These are phyloP conservation scores for Raphidocelis subcapitata DNA, from an alignment of 139 green algal species.

Conservation along the genomic window DNA sequence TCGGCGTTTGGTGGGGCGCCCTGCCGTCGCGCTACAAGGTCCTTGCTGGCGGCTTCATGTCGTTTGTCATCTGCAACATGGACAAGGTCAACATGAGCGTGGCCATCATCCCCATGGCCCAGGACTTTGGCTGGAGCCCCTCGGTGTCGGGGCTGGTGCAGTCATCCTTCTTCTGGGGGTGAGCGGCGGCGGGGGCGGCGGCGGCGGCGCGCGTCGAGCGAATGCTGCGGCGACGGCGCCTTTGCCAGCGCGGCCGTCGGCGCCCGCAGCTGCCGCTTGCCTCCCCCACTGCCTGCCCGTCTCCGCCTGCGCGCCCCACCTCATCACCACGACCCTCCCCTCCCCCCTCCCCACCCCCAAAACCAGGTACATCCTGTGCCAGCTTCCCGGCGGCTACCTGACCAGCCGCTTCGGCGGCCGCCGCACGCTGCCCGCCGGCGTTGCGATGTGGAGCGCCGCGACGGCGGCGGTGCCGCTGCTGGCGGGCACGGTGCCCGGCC, in stretches of 20 bases:
- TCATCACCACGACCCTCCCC: too few relatives aligned
- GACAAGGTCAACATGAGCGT: constrained; percentile 96
- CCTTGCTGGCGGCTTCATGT: constrained; percentile 60
- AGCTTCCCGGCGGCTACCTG: constrained; percentile 91
- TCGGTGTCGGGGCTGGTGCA: constrained; percentile 88
- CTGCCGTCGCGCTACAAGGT: constrained; percentile 74
- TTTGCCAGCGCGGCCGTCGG: too few relatives aligned
- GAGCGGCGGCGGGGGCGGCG: too few relatives aligned
- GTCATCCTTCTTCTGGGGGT: constrained; percentile 91
- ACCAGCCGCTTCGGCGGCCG: constrained; percentile 67
- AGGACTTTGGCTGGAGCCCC: constrained; percentile 89
- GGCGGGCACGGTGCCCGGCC: constrained; percentile 58
- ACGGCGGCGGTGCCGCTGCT: constrained; percentile 75
- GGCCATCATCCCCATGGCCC: constrained; percentile 96
- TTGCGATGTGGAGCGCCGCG: constrained; percentile 80
- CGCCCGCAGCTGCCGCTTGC: too few relatives aligned
- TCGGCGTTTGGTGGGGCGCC: constrained; percentile 44
- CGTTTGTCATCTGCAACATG: constrained; percentile 98
- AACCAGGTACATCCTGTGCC: constrained; percentile 71
- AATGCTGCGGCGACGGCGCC: too few relatives aligned
- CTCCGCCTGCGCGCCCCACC: too few relatives aligned
- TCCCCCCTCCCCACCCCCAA: too few relatives aligned
- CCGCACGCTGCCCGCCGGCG: constrained; percentile 75
- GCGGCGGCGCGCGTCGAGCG: too few relatives aligned
- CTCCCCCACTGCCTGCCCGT: too few relatives aligned